These are phyloP conservation scores for Russula sp. DNA, from an alignment of 768 basidiomycete genomes.

Conservation along the genomic window DNA sequence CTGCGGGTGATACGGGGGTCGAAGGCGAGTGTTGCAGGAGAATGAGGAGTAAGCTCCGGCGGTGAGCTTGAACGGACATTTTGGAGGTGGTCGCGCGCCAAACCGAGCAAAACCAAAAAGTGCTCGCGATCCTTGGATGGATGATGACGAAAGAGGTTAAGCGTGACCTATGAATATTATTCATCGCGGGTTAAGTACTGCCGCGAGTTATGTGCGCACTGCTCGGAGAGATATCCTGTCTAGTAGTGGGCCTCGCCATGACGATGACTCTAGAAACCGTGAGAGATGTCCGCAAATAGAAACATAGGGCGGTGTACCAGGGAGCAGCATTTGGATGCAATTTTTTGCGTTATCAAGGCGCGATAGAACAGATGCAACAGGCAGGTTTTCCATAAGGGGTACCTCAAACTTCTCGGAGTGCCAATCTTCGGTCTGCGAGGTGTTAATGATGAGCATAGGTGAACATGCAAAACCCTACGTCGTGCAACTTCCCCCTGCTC, in stretches of 20 bases:
- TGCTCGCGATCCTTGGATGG: conserved; percentile 34
- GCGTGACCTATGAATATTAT: conserved; percentile 36
- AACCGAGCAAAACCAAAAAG: conserved; percentile 36
- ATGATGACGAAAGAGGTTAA: conserved; percentile 45
- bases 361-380: conserved; percentile 46
- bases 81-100: conserved; percentile 39
- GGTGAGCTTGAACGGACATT: conserved; percentile 35
- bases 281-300: background rate
- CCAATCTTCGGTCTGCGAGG: conserved; percentile 73
- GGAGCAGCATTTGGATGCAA: conserved; percentile 44
- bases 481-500: conserved; percentile 63
- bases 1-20: conserved; percentile 64
- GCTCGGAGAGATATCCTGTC: conserved; percentile 22
- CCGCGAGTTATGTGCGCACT: conserved; percentile 8
- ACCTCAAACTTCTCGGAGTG: conserved; percentile 86
- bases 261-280: conserved; percentile 16
- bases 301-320: conserved; percentile 4
- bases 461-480: conserved; percentile 37
- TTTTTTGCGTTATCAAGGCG: conserved; percentile 53
- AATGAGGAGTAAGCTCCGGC: conserved; percentile 36
- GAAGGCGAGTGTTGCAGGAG: conserved; percentile 50
- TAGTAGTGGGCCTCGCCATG: conserved; percentile 16
- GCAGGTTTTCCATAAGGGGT: conserved; percentile 58
- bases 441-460: conserved; percentile 20
- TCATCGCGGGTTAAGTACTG: background rate